phyloP scores from a whole-genome alignment of 345 rosid genomes.

The Angophora floribunda region DNA sequence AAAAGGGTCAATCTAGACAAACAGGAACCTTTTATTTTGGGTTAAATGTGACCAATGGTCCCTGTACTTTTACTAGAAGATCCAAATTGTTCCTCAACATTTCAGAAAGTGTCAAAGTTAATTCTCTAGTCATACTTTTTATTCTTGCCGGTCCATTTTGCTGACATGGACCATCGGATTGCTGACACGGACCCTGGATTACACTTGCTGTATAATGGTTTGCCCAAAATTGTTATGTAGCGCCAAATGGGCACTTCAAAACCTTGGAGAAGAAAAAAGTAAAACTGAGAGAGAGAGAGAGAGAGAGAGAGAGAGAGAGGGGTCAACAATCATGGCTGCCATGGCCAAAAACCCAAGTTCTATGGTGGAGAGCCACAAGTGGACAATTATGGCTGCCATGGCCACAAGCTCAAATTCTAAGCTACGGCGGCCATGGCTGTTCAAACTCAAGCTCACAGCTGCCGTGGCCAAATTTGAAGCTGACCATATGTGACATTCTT shows the following conservation, averaged over 20 bases:
- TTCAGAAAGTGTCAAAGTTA: background rate
- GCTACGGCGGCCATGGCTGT: background rate
- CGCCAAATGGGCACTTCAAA: background rate
- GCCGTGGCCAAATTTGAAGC: background rate
- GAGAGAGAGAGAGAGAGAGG: background rate
- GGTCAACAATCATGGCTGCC: background rate
- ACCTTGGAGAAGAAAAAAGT: background rate
- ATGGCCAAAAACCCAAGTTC: background rate
- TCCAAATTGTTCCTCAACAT: background rate
- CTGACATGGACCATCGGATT: background rate
- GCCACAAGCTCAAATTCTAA: background rate
- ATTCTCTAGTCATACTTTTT: background rate
- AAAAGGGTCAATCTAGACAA: background rate
- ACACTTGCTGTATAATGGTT: background rate
- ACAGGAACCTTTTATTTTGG: background rate
- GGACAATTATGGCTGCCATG: background rate
- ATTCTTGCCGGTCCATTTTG: background rate
- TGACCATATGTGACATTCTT: background rate
- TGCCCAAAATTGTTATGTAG: background rate
- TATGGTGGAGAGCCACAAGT: too few species aligned
- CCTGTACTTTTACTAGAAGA: background rate
- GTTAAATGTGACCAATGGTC: background rate
- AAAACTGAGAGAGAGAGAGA: background rate
- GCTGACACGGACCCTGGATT: background rate
- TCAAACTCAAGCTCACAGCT: background rate